Percentiles rank a stretch among this genome's conserved stretches.
Conservation (phyloP, 352 stramenopile genomes). For the Globisporangium recalcitrans region DNA sequence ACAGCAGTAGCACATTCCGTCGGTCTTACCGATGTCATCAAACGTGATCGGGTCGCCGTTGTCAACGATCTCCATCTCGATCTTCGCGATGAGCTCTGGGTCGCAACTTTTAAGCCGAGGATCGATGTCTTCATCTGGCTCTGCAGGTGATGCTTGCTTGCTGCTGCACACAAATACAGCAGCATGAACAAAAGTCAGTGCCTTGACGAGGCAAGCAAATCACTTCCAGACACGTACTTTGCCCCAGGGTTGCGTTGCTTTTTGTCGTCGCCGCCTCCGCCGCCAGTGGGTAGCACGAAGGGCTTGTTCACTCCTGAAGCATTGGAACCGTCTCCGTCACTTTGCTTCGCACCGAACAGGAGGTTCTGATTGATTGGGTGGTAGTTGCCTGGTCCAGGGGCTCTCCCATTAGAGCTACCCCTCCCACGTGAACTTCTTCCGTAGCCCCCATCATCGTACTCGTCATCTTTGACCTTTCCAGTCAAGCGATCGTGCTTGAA, state of each 20-base stretch:
- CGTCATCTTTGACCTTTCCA: conserved; percentile 29
- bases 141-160: conserved; percentile 19
- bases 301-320: conserved; percentile 55
- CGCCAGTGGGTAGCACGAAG: conserved; percentile 61
- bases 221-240: conserved; percentile 2
- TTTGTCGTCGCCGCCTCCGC: conserved; percentile 28
- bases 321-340: conserved; percentile 23
- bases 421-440: conserved; percentile 19
- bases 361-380: conserved; percentile 76
- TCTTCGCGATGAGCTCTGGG: conserved; percentile 94
- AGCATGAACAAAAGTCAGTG: neutral
- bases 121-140: conserved; percentile 85
- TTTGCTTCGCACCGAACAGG: conserved; percentile 34
- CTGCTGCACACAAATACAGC: conserved; percentile 12
- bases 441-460: conserved; percentile 19
- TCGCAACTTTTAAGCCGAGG: conserved; percentile 92
- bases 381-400: conserved; percentile 38
- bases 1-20: neutral
- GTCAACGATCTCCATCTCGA: conserved; percentile 97
- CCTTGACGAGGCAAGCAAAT: neutral
- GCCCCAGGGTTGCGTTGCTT: conserved; percentile 5
- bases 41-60: conserved; percentile 91
- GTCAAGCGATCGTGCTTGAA: conserved; percentile 39
- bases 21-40: conserved; percentile 91
- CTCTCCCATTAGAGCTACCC: conserved; percentile 17